phyloP scores from a whole-genome alignment of 805 yeast genomes.

The Komagataella pastoris region DNA sequence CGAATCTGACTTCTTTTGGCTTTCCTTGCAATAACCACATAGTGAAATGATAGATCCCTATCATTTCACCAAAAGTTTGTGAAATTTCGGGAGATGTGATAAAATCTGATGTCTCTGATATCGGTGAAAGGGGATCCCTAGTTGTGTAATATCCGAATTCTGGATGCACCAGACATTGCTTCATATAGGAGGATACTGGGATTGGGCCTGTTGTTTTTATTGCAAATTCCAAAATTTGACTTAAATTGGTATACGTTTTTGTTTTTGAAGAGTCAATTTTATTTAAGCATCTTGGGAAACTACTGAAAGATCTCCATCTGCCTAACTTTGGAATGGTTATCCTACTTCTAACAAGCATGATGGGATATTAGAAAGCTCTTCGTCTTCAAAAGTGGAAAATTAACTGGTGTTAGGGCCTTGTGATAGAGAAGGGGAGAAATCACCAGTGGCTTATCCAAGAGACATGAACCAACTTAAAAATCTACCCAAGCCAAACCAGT shows the following conservation, averaged over 20 bases:
- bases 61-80: conserved; percentile 75
- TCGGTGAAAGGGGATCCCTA: conserved; percentile 50
- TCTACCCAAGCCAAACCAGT: too few species aligned
- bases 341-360: background rate
- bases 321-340: background rate
- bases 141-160: conserved; percentile 69
- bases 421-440: too few species aligned
- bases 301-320: background rate
- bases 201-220: conserved; percentile 68
- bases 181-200: conserved; percentile 60
- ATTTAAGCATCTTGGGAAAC: background rate
- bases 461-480: too few species aligned
- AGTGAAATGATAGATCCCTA: conserved; percentile 59
- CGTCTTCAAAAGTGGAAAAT: background rate
- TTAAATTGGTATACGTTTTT: conserved; percentile 3
- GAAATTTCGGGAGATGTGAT: conserved; percentile 81
- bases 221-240: conserved; percentile 26
- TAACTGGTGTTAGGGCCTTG: background rate
- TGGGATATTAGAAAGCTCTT: background rate
- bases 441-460: too few species aligned
- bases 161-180: conserved; percentile 72
- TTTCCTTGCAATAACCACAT: conserved; percentile 44
- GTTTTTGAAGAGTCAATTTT: background rate
- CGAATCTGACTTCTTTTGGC: conserved; percentile 35
- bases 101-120: conserved; percentile 47